Evolutionary conservation across 2,329 filamentous ascomycete species (phyloP), one percentile per base, ranked within the genome.

Genomic region (Beauveria asiatica): DNA sequence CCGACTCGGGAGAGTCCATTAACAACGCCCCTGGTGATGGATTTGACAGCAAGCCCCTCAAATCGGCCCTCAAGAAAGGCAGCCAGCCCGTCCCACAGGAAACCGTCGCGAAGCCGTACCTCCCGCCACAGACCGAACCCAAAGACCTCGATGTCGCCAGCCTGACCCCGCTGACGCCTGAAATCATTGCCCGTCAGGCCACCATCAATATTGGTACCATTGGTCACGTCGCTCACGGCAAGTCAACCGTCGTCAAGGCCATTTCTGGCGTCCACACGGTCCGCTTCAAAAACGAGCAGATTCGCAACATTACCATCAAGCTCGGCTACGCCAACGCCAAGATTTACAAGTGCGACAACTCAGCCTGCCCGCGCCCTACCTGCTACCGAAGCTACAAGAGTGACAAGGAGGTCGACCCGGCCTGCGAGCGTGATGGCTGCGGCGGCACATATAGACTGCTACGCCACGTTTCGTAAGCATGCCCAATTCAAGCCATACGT

Each of bases 281-380:
- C 72, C 86, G 94, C 68, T 99, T 99, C 83, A 99, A 99, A 88
- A 99, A 97, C 80, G 94, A 99, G 79, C 80, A 97, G 78, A 95
- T 97, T 79, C 85, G 94, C 72, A 99, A 99, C 77, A 99, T 99
- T 72, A 99, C 94, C 70, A 99, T 99, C 82, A 99, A 99, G 86
- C 85, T 99, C 70, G 94, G 94, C 74, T 99, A 99, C 76, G 94
- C 94, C 75, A 99, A 99, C 76, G 94, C 94, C 70, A 97, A 99
- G 79, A 92, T 99, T 76, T 99, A 97, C 87, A 90, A 97, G 83
- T 99, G 94, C 77, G 91, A 97, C 77, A 97, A 90, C 77, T 75
- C 80, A 58, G 87, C 89, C 67, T 99, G 94, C 80, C 94, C 94
- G 62, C 84, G 94, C 69, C 94, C 94, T 65, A 92, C 89, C 67